Conservation (phyloP, 2,329 filamentous ascomycete species). For the Phyllosticta citriasiana region DNA sequence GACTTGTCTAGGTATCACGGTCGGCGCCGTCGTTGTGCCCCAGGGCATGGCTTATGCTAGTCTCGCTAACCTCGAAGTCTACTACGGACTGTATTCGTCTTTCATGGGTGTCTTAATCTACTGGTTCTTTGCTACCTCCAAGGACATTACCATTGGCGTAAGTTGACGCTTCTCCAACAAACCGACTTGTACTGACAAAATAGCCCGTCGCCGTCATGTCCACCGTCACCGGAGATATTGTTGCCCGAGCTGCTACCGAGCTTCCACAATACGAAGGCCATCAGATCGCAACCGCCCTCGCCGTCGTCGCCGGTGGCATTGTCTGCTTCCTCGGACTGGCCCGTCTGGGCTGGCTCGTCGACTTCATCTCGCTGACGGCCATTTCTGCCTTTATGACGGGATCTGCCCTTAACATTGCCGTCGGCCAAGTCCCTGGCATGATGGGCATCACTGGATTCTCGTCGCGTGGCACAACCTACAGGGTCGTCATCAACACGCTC, state of each 20-base stretch:
- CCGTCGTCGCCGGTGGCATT: conserved; percentile 69
- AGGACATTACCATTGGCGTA: conserved; percentile 96
- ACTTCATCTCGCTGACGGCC: conserved; percentile 83
- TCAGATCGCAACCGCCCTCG: conserved; percentile 68
- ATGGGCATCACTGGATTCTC: conserved; percentile 70
- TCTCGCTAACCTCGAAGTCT: conserved; percentile 65
- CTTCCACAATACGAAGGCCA: conserved; percentile 50
- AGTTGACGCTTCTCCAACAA: conserved; percentile 26
- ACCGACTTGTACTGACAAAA: background rate
- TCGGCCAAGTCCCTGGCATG: conserved; percentile 71
- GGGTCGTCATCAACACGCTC: conserved; percentile 75
- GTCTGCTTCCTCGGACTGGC: conserved; percentile 71
- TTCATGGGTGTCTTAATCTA: conserved; percentile 94
- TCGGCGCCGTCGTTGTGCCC: conserved; percentile 77
- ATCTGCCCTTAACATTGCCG: conserved; percentile 79
- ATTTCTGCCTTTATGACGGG: conserved; percentile 98
- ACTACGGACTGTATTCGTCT: conserved; percentile 88
- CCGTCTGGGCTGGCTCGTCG: conserved; percentile 80
- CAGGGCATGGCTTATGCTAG: conserved; percentile 94
- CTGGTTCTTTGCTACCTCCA: conserved; percentile 97
- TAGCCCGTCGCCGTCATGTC: conserved; percentile 93
- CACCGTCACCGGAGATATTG: conserved; percentile 74
- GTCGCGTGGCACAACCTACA: conserved; percentile 68
- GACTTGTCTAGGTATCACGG: conserved; percentile 49
- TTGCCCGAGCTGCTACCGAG: conserved; percentile 50